These are phyloP conservation scores for Clonostachys rhizophaga DNA, from an alignment of 2,329 filamentous ascomycete species.

Conservation along the genomic window DNA sequence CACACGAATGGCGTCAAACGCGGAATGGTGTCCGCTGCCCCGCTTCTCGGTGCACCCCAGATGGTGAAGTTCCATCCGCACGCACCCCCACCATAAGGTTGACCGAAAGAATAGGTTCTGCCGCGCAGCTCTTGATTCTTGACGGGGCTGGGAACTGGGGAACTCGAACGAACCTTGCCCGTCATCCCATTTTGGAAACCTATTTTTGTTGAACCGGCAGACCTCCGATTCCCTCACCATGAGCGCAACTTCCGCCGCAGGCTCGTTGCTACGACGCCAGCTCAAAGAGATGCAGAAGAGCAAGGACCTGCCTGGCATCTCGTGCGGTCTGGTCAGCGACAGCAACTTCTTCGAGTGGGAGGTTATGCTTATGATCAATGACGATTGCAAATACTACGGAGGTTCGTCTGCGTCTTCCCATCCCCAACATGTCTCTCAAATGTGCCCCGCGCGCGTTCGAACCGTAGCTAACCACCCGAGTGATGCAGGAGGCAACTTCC, in stretches of 20 bases:
- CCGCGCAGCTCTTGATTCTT: too few relatives aligned
- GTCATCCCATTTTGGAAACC: too few relatives aligned
- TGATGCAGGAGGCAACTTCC: constrained; percentile 79
- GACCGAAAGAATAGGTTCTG: too few relatives aligned
- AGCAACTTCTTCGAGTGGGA: constrained; percentile 97
- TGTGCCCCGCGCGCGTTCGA: neutral
- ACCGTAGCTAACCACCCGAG: neutral
- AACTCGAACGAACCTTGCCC: neutral
- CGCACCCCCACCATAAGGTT: too few relatives aligned
- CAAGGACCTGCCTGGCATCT: constrained; percentile 91
- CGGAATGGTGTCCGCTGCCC: too few relatives aligned
- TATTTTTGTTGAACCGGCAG: too few relatives aligned
- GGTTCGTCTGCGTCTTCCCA: constrained; percentile 46
- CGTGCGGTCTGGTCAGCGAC: constrained; percentile 79
- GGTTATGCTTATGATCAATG: constrained; percentile 97
- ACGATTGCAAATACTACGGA: constrained; percentile 90
- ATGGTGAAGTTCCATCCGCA: too few relatives aligned
- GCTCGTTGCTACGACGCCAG: constrained; percentile 74
- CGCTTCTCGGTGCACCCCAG: too few relatives aligned
- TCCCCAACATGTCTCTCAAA: neutral
- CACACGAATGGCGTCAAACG: too few relatives aligned
- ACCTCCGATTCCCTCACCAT: constrained; percentile 15
- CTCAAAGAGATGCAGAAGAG: constrained; percentile 91
- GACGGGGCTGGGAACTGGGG: neutral
- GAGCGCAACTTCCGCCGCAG: constrained; percentile 51